These are phyloP conservation scores for Cryphonectria parasitica DNA, from an alignment of 2,329 filamentous ascomycete species.

Conservation along the genomic window DNA sequence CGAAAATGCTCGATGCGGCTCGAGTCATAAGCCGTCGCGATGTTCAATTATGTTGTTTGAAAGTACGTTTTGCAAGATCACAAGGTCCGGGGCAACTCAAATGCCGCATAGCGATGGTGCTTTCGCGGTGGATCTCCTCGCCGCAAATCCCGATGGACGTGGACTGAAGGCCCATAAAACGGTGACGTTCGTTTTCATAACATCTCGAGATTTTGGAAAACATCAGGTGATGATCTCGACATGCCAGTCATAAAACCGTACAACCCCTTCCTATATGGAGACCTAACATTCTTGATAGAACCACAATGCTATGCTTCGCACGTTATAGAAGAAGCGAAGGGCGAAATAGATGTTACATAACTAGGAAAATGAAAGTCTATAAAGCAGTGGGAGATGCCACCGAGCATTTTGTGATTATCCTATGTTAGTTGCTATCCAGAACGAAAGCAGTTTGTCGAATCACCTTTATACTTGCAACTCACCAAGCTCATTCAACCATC, in stretches of 20 bases:
- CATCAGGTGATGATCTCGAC: slow-evolving; percentile 26
- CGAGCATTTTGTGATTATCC: background rate
- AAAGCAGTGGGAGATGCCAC: background rate
- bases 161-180: background rate
- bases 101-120: background rate
- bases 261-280: background rate
- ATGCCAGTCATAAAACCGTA: background rate
- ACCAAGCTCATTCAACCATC: background rate
- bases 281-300: background rate
- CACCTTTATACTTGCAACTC: background rate
- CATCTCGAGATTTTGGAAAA: slow-evolving; percentile 22
- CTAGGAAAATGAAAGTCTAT: background rate
- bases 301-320: slow-evolving; percentile 4
- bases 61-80: too few relatives aligned
- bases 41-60: too few relatives aligned
- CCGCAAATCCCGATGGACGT: background rate
- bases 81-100: background rate
- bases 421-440: background rate
- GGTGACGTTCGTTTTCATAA: background rate
- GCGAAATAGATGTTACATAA: background rate
- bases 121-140: background rate
- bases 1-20: background rate
- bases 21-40: background rate
- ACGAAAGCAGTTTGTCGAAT: background rate
- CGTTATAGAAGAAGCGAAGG: background rate